phyloP scores from a whole-genome alignment of 352 stramenopile genomes.

The Phytophthora sp. region DNA sequence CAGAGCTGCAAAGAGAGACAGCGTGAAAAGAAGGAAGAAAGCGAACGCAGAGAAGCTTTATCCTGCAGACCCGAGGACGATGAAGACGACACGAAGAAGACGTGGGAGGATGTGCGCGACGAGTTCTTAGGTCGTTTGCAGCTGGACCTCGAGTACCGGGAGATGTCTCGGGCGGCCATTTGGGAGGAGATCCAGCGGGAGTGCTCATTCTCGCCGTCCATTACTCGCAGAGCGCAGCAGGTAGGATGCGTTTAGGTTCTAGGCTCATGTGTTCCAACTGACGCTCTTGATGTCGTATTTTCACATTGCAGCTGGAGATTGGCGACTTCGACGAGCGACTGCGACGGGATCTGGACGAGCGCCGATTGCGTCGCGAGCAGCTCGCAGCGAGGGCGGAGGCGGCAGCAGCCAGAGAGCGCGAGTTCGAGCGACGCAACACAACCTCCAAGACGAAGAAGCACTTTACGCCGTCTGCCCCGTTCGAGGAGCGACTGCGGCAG shows the following conservation, averaged over 20 bases:
- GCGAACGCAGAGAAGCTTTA: slow-evolving; percentile 12
- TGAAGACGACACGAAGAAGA: slow-evolving; percentile 24
- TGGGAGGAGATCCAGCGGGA: slow-evolving; percentile 56
- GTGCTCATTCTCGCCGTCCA: slow-evolving; percentile 62
- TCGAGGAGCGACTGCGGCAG: slow-evolving; percentile 51
- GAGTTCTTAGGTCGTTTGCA: slow-evolving; percentile 74
- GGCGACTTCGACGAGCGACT: slow-evolving; percentile 67
- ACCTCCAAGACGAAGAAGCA: slow-evolving; percentile 7
- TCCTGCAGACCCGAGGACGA: slow-evolving; percentile 5
- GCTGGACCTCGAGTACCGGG: slow-evolving; percentile 61
- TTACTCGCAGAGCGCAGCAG: slow-evolving; percentile 49
- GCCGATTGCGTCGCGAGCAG: slow-evolving; percentile 45
- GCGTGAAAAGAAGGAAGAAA: slow-evolving; percentile 21
- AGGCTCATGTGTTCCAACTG: not conserved
- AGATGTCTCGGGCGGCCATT: slow-evolving; percentile 52
- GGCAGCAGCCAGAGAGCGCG: slow-evolving; percentile 7
- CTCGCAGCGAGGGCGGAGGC: slow-evolving; percentile 19
- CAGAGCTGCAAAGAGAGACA: slow-evolving; percentile 20
- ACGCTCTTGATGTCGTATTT: not conserved
- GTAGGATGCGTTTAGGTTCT: slow-evolving; percentile 8
- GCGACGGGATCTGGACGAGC: slow-evolving; percentile 56
- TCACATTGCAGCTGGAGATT: slow-evolving; percentile 36
- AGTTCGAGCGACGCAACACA: slow-evolving; percentile 13
- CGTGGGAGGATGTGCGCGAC: slow-evolving; percentile 61
- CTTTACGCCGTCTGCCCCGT: slow-evolving; percentile 21